phyloP scores from a whole-genome alignment of 1,284 basidiomycete species.

The Coniferiporia weirii region DNA sequence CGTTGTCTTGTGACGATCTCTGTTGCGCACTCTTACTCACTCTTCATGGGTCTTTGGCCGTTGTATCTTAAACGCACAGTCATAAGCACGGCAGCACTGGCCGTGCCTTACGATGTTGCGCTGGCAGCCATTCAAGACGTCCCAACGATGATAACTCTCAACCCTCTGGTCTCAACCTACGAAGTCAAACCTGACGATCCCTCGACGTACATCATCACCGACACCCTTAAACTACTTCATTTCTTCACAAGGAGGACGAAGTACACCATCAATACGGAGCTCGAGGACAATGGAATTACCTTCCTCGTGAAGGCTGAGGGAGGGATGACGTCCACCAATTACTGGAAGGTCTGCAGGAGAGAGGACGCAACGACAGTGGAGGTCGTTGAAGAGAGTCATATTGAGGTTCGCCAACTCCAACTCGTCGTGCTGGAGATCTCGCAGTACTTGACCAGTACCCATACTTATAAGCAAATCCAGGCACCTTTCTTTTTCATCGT shows the following conservation, averaged over 20 bases:
- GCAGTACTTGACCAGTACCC: not conserved
- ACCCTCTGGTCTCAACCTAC: constrained; percentile 31
- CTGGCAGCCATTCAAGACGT: constrained; percentile 33
- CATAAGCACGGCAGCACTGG: constrained; percentile 24
- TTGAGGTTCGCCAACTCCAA: constrained; percentile 28
- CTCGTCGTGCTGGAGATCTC: not conserved
- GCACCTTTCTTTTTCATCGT: constrained; percentile 24
- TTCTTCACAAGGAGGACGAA: constrained; percentile 25
- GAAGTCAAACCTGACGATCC: constrained; percentile 26
- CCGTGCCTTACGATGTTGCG: constrained; percentile 25
- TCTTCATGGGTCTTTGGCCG: constrained; percentile 10
- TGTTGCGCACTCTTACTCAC: not conserved
- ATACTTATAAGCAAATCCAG: not conserved
- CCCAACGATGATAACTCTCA: constrained; percentile 28
- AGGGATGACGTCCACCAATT: constrained; percentile 29
- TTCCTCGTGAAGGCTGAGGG: constrained; percentile 29
- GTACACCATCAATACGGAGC: constrained; percentile 26
- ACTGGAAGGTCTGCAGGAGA: constrained; percentile 26
- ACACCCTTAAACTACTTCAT: constrained; percentile 29
- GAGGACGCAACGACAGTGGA: constrained; percentile 23
- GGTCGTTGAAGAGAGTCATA: constrained; percentile 25
- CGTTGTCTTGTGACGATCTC: not conserved
- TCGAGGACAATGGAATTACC: constrained; percentile 29
- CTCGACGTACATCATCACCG: constrained; percentile 31
- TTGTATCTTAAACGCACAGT: constrained; percentile 24